A percentile compares a stretch with the other conserved stretches of the same genome.
Conservation (phyloP, 2,329 filamentous ascomycete genomes). For the Trichoderma guizhouense region DNA sequence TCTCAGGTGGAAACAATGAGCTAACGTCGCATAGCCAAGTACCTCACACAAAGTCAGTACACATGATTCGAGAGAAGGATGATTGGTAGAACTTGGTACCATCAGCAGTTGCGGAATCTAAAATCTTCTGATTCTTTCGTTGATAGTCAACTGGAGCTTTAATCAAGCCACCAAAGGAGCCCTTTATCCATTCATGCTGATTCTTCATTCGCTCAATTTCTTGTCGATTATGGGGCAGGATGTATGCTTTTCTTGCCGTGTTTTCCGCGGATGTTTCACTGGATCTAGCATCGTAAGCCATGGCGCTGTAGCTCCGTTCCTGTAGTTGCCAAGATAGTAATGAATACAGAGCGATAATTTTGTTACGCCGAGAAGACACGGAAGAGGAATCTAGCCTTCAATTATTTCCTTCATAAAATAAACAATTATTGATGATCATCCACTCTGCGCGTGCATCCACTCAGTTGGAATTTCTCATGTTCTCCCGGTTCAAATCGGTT, state of each 20-base stretch:
- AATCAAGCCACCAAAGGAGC: conserved; percentile 11
- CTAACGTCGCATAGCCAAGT: conserved; percentile 12
- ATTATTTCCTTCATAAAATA: background rate
- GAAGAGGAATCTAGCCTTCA: background rate
- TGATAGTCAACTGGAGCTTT: conserved; percentile 10
- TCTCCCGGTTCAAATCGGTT: background rate
- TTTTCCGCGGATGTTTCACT: background rate
- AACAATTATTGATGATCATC: background rate
- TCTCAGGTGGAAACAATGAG: conserved; percentile 3
- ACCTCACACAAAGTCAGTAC: background rate
- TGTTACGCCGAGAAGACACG: background rate
- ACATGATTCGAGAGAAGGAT: background rate
- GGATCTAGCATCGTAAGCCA: background rate
- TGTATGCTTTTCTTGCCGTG: background rate
- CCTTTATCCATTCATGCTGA: conserved; percentile 17
- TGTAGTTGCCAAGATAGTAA: background rate
- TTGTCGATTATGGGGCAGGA: conserved; percentile 2
- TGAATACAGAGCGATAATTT: background rate
- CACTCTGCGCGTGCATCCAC: background rate
- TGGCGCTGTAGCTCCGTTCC: background rate
- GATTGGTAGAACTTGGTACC: background rate
- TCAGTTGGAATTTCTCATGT: background rate
- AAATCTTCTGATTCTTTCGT: background rate
- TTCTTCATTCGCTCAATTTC: conserved; percentile 18
- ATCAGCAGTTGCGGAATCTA: conserved; percentile 15